Conservation (phyloP, 2,329 filamentous ascomycete genomes). For the Iodosphaeria phyllophila region DNA sequence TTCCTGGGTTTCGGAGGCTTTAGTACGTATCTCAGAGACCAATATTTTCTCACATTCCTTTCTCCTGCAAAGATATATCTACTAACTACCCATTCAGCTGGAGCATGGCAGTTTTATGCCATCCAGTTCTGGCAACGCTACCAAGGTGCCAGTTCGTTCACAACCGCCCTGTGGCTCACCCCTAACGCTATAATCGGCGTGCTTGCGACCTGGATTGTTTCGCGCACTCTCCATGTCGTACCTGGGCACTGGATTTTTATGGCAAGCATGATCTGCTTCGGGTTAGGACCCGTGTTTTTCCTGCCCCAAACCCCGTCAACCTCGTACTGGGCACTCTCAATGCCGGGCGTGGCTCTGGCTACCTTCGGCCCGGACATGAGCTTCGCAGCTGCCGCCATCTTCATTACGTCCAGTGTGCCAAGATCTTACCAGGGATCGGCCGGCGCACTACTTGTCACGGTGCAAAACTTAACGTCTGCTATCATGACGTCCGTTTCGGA, state of each 20-base stretch:
- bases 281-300: conserved; percentile 9
- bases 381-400: conserved; percentile 27
- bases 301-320: conserved; percentile 17
- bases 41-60: too few species aligned
- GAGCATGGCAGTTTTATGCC: conserved; percentile 16
- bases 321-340: conserved; percentile 23
- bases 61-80: neutral
- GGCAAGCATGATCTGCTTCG: conserved; percentile 18
- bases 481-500: conserved; percentile 17
- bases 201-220: conserved; percentile 24
- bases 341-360: conserved; percentile 22
- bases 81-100: conserved; percentile 4
- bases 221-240: conserved; percentile 22
- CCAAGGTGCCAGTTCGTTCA: conserved; percentile 19
- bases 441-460: conserved; percentile 24
- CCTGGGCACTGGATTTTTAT: conserved; percentile 26
- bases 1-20: conserved; percentile 19
- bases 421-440: conserved; percentile 26
- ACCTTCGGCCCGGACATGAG: conserved; percentile 27
- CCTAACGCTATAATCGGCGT: conserved; percentile 25
- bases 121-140: conserved; percentile 18
- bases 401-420: conserved; percentile 25
- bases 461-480: conserved; percentile 24
- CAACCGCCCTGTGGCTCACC: conserved; percentile 21
- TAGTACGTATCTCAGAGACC: conserved; percentile 5